Conservation (phyloP, 208 protist genomes). For the Phytomonas francai region DNA sequence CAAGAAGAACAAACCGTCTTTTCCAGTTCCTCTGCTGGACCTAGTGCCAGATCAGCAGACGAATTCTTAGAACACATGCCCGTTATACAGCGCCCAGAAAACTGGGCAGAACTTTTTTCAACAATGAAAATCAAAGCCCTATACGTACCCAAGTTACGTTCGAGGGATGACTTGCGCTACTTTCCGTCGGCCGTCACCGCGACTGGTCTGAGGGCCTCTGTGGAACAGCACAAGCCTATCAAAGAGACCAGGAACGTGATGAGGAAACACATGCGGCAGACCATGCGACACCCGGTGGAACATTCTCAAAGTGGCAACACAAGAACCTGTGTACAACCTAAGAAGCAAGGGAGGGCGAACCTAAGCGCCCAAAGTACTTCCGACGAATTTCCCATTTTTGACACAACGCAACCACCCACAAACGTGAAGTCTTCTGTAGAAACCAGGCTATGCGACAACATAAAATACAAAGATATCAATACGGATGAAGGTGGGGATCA, state of each 20-base stretch:
- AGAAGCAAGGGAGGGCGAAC: neutral
- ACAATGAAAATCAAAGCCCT: slow-evolving; percentile 29
- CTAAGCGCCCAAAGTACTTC: neutral
- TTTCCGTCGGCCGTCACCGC: slow-evolving; percentile 79
- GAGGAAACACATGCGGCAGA: slow-evolving; percentile 12
- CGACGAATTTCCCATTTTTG: neutral
- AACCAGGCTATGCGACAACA: neutral
- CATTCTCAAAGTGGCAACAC: slow-evolving; percentile 12
- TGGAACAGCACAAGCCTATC: slow-evolving; percentile 59
- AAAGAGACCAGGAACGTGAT: slow-evolving; percentile 37
- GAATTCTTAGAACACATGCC: neutral
- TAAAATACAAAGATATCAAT: neutral
- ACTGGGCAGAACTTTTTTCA: slow-evolving; percentile 66
- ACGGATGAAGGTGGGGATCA: neutral
- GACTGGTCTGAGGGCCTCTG: slow-evolving; percentile 47
- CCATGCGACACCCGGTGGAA: slow-evolving; percentile 18
- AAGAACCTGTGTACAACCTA: neutral
- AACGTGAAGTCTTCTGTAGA: neutral
- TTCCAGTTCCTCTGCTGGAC: neutral
- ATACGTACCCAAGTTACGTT: slow-evolving; percentile 61
- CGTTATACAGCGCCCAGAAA: slow-evolving; percentile 28
- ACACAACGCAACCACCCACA: neutral
- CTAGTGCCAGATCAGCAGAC: neutral
- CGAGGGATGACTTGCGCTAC: slow-evolving; percentile 78
- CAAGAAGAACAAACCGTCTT: neutral